phyloP scores from a whole-genome alignment of 768 basidiomycete genomes.

The Cyathus striatus region DNA sequence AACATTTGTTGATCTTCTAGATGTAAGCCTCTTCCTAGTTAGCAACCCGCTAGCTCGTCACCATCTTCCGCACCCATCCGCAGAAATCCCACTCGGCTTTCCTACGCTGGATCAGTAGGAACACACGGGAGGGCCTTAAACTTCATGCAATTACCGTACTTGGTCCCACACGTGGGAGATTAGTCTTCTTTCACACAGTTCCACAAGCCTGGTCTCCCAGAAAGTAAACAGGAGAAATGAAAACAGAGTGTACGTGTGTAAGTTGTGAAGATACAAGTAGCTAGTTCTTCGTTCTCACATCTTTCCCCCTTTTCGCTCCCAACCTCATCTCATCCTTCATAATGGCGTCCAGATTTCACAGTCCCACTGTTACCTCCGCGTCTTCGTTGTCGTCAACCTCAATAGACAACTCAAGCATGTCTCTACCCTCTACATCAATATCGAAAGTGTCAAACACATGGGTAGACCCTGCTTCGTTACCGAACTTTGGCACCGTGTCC shows the following conservation, averaged over 20 bases:
- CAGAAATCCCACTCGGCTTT: constrained; percentile 27
- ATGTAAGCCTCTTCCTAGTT: not conserved
- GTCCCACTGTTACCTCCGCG: constrained; percentile 19
- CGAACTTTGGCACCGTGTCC: constrained; percentile 52
- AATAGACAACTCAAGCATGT: constrained; percentile 18
- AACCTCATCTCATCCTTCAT: constrained; percentile 7
- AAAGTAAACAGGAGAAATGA: constrained; percentile 18
- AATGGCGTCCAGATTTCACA: constrained; percentile 26
- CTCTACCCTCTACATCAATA: constrained; percentile 13
- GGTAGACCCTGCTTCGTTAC: constrained; percentile 62
- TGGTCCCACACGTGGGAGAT: constrained; percentile 17
- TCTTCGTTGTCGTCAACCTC: constrained; percentile 17
- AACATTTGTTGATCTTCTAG: constrained; percentile 9
- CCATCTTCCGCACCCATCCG: constrained; percentile 28
- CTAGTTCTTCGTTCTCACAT: constrained; percentile 4
- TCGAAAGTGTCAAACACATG: constrained; percentile 33
- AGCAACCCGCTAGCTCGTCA: constrained; percentile 6
- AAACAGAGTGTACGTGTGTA: constrained; percentile 12
- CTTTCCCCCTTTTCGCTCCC: constrained; percentile 6
- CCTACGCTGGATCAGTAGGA: constrained; percentile 19
- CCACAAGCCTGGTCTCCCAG: constrained; percentile 14
- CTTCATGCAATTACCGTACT: constrained; percentile 16
- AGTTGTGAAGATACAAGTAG: constrained; percentile 11
- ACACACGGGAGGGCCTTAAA: constrained; percentile 11
- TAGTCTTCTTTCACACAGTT: constrained; percentile 13